Evolutionary conservation across 116 monocot species (phyloP).

Genomic region (Dioscorea cayenensis): DNA sequence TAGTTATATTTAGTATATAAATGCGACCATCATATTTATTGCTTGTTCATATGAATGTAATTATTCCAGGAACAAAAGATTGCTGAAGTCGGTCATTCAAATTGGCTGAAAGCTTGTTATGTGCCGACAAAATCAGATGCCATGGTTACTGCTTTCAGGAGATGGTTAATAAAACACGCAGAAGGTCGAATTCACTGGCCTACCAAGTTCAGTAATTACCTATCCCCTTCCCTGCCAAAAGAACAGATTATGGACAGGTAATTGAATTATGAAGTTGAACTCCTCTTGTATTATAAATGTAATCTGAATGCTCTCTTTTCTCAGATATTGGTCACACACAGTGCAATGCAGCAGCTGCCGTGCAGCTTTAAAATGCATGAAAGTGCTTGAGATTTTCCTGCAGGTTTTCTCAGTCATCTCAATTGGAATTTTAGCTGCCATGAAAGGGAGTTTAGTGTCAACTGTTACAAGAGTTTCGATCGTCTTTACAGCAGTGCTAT

Average conservation of each 20-base stretch:
- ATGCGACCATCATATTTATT: not conserved
- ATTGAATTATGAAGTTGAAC: not conserved
- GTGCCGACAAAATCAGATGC: slow-evolving; percentile 91
- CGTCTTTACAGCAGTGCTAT: slow-evolving; percentile 47
- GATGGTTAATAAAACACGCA: slow-evolving; percentile 73
- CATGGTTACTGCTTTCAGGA: slow-evolving; percentile 72
- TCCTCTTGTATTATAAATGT: not conserved
- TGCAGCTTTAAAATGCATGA: slow-evolving; percentile 48
- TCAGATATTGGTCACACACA: slow-evolving; percentile 81
- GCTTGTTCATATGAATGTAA: not conserved
- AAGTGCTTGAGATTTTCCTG: slow-evolving; percentile 50
- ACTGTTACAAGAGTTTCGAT: slow-evolving; percentile 30
- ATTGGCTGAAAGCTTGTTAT: slow-evolving; percentile 88
- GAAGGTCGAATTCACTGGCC: slow-evolving; percentile 61
- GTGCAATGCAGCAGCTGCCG: slow-evolving; percentile 80
- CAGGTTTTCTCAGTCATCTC: slow-evolving; percentile 52
- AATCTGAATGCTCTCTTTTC: not conserved
- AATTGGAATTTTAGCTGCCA: slow-evolving; percentile 54
- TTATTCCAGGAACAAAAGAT: slow-evolving; percentile 66
- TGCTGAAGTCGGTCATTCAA: slow-evolving; percentile 44
- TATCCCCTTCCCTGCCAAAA: slow-evolving; percentile 66
- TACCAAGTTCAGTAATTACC: slow-evolving; percentile 18
- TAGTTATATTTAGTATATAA: too few relatives aligned
- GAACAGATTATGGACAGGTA: slow-evolving; percentile 94
- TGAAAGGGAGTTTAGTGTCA: slow-evolving; percentile 37